Conservation (phyloP, 257 asterid genomes). For the Salvia splendens region DNA sequence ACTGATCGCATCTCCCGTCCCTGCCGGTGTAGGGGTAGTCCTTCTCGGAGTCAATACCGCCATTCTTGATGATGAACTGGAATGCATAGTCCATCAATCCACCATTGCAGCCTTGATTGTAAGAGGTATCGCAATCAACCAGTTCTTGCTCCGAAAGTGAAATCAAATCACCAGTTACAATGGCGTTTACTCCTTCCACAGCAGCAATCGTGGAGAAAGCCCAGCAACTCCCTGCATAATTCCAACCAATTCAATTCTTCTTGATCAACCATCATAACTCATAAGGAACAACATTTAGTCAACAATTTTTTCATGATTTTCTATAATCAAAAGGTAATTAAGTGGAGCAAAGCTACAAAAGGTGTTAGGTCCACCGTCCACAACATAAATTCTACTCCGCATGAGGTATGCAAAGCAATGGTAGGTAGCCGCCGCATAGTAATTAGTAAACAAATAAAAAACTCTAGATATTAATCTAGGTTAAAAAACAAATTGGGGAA, state of each 20-base stretch:
- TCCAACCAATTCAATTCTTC: slow-evolving; percentile 15
- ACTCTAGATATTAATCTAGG: background rate
- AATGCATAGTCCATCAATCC: slow-evolving; percentile 73
- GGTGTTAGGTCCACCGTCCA: slow-evolving; percentile 3
- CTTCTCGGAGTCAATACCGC: slow-evolving; percentile 57
- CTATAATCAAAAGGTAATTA: background rate
- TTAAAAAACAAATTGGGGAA: background rate
- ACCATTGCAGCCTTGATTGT: slow-evolving; percentile 60
- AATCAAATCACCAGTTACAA: slow-evolving; percentile 47
- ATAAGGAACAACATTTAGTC: background rate
- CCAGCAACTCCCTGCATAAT: slow-evolving; percentile 65
- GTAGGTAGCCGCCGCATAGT: slow-evolving; percentile 35
- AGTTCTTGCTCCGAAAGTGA: slow-evolving; percentile 69
- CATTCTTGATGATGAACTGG: slow-evolving; percentile 56
- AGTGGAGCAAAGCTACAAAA: slow-evolving; percentile 12
- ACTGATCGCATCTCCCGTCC: slow-evolving; percentile 50
- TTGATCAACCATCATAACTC: background rate
- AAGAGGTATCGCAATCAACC: slow-evolving; percentile 54
- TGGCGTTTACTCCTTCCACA: slow-evolving; percentile 57
- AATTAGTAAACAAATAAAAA: slow-evolving; percentile 4
- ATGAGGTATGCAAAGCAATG: slow-evolving; percentile 22
- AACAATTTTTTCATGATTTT: background rate
- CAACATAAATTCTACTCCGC: slow-evolving; percentile 28
- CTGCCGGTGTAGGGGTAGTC: slow-evolving; percentile 59
- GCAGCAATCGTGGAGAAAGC: slow-evolving; percentile 63